Evolutionary conservation across 179 eudicot species (phyloP), one percentile per base, ranked within the genome.

Genomic region (Silene noctiflora): DNA sequence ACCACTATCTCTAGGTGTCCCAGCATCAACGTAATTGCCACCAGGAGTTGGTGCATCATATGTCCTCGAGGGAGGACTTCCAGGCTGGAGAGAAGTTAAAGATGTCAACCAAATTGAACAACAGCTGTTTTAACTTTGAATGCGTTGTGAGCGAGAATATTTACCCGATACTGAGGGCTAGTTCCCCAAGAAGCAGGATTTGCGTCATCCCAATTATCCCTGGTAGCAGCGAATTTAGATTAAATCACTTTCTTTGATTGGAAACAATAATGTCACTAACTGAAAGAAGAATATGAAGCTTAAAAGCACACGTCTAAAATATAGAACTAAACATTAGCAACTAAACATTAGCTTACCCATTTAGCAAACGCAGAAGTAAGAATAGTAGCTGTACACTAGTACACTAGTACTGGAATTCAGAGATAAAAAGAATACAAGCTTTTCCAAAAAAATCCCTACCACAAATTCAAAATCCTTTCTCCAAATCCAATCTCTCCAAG

Each of bases 11-110:
- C 91, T 89, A 68, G 99, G 99, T 8, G 98, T 96, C 74, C 90
- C 93, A 75, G 91, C 92, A 76, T 93, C 99, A 85, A 75, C 79
- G 66, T 88, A 95, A 82, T 82, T 89, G 80, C 91, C 87, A 73
- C 91, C 85, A 31, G 98, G 99, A 71, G 99, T 96, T 46, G 98
- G 97, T n/a, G 98, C 98, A 59, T 96, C 98, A 83, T 91, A 93
- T n/a, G 96, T 68, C 77, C 92, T 90, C 69, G 94, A 85, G 70
- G 88, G 92, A 55, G 97, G 98, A 76, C 98, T 96, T 77, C 92
- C 92, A 11, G 98, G 98, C 98, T 96, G 87, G 72, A 20, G 58
- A 78, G 68, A 12, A 48, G 60, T 10, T 2, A 42, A 17, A 16
- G 16, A 24, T 11, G 75, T 82, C 39, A 77, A 65, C 64, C 64